Evolutionary conservation across 2,329 filamentous ascomycete species (phyloP), one percentile per base, ranked within the genome.

Genomic region (Blumeriella jaapii): DNA sequence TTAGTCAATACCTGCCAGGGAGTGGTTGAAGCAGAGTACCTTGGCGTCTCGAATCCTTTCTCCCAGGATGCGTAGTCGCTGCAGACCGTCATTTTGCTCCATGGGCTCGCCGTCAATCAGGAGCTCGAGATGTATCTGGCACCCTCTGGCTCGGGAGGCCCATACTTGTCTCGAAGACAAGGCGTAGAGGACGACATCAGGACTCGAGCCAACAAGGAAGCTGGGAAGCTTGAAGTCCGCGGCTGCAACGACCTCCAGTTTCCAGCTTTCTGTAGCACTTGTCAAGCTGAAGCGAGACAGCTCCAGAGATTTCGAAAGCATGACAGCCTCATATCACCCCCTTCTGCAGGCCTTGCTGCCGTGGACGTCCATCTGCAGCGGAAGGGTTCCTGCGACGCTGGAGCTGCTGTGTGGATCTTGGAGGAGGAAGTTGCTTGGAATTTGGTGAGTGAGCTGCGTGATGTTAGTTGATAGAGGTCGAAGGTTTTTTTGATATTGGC

Each of bases 161-260:
- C 52, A 55, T 12, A 51, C 11, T 14, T 39, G 41, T 13, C 48
- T 46, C 7, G 46, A 51, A 6, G 34, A 34, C n/a, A 55, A 32
- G 6, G 38, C 44, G 18, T 19, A 6, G 13, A 29, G 6, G n/a
- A 23, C 15, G 13, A 14, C 17, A 18, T 29, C 26, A 4, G 22
- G 18, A 9, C 17, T 25, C 12, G 29, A 10, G 18, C 12, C n/a
- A 24, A 24, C 22, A 4, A 10, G 3, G 22, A 24, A 24, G 12
- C 5, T 23, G 8, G 33, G 13, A 12, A 19, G 11, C 25, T 14
- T 12, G 14, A 51, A 6, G 2, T 32, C 37, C 11, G 34, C 38
- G 19, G 31, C 22, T 5, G 43, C 31, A 3, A 31, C 19, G 9
- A 46, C 25, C 11, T 31, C 38, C 4, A 52, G 40, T 18, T 41